Percentiles rank a stretch among this genome's conserved stretches.
Conservation (phyloP, 2,329 filamentous ascomycete species). For the Dendryphion nanum region DNA sequence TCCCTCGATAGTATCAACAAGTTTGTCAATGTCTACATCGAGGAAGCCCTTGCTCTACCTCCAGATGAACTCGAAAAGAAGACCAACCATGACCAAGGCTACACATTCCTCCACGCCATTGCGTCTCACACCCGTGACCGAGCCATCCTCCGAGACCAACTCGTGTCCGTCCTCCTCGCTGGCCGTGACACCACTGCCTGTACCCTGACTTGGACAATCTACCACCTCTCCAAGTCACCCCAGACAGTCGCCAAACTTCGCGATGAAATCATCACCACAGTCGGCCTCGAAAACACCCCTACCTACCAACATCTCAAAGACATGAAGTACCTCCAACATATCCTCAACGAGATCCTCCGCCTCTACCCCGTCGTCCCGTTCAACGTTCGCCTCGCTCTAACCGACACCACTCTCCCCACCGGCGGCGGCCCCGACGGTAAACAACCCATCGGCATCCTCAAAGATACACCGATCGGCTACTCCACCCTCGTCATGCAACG, state of each 20-base stretch:
- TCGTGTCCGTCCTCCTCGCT: constrained; percentile 71
- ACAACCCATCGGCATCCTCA: constrained; percentile 45
- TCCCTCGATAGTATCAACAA: constrained; percentile 68
- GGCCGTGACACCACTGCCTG: constrained; percentile 84
- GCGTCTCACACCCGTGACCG: constrained; percentile 71
- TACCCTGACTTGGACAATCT: constrained; percentile 77
- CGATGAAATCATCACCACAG: constrained; percentile 64
- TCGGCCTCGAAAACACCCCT: constrained; percentile 60
- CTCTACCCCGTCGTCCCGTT: constrained; percentile 52
- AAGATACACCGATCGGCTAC: constrained; percentile 48
- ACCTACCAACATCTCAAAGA: constrained; percentile 80
- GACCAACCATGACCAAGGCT: constrained; percentile 67
- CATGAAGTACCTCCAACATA: constrained; percentile 68
- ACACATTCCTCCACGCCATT: constrained; percentile 85
- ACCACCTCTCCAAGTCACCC: constrained; percentile 75
- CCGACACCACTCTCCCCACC: constrained; percentile 49
- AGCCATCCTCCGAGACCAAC: constrained; percentile 76
- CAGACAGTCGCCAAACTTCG: constrained; percentile 67
- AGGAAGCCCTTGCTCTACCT: constrained; percentile 66
- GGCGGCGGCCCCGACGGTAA: constrained; percentile 48
- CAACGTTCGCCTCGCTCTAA: constrained; percentile 48
- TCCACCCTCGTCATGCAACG: constrained; percentile 51
- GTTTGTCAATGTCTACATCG: constrained; percentile 77
- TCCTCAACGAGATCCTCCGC: constrained; percentile 41
- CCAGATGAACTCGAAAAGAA: constrained; percentile 71